These are phyloP conservation scores for Phytophthora idaei DNA, from an alignment of 352 stramenopile genomes.

Conservation along the genomic window DNA sequence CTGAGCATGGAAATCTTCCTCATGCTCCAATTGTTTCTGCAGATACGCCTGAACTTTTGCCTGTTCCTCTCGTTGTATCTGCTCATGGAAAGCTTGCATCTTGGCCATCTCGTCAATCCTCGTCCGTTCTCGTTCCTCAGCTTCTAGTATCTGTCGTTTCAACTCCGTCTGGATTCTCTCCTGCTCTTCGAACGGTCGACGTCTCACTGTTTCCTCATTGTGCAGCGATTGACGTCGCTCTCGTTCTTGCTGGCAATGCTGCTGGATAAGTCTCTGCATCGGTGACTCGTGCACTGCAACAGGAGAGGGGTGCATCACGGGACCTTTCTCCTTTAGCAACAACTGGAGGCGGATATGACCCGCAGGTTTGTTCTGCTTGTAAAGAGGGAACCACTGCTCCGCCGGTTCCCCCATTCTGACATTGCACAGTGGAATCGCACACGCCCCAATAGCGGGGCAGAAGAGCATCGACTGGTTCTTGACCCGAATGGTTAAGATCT, in stretches of 20 bases:
- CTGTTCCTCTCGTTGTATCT: slow-evolving; percentile 26
- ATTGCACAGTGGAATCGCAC: slow-evolving; percentile 58
- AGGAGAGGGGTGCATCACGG: not conserved
- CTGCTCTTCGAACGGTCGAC: slow-evolving; percentile 34
- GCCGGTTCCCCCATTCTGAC: slow-evolving; percentile 45
- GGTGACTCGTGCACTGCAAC: slow-evolving; percentile 32
- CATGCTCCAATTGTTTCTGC: slow-evolving; percentile 30
- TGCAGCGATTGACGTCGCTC: slow-evolving; percentile 18
- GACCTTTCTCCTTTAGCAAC: slow-evolving; percentile 33
- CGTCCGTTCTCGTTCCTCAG: slow-evolving; percentile 13
- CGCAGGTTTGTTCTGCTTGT: slow-evolving; percentile 45
- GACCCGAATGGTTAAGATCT: slow-evolving; percentile 69
- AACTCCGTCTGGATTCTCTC: slow-evolving; percentile 16
- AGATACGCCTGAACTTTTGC: slow-evolving; percentile 26
- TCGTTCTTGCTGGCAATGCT: slow-evolving; percentile 35
- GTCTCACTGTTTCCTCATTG: slow-evolving; percentile 10
- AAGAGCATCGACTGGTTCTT: slow-evolving; percentile 74
- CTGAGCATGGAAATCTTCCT: slow-evolving; percentile 24
- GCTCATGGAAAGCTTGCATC: slow-evolving; percentile 19
- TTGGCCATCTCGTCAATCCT: slow-evolving; percentile 9
- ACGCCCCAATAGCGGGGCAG: slow-evolving; percentile 57
- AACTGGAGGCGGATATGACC: slow-evolving; percentile 66
- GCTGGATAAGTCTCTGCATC: slow-evolving; percentile 28
- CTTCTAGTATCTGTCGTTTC: slow-evolving; percentile 16
- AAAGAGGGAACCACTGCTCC: slow-evolving; percentile 67